Evolutionary conservation across 768 basidiomycete species (phyloP), one percentile per base, ranked within the genome.

Genomic region (Chalciporus chontae): DNA sequence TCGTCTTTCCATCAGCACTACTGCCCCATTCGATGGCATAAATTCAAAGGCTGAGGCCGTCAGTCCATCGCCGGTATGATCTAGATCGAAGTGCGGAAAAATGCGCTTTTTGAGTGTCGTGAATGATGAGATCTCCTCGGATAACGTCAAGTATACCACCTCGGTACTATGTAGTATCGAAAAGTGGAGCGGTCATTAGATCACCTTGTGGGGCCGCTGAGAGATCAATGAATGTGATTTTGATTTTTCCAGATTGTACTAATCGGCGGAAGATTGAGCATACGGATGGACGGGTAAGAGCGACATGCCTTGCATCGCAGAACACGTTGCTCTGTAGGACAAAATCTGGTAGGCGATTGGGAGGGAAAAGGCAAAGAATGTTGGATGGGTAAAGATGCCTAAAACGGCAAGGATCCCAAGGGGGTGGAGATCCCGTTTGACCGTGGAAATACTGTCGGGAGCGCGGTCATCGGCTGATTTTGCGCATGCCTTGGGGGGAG

Each of bases 21-120:
- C 61, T 65, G 1, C 18, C 40, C 40, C 10, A 36, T 37, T 53
- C 48, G 23, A 66, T 53, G 8, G 51, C 52, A 19, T 67, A 73
- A 21, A 73, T 58, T 0, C 71, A 68, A 14, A 73, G 62, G 24
- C 56, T 59, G 21, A 72, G 41, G 29, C 63, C 65, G 14, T 68
- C 58, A 27, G 45, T 38, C 48, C 56, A 56, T 18, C 71, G 53
- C 48, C 37, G 26, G 73, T 45, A 47, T 71, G 71, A 51, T 73
- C 71, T 19, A 73, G 40, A 51, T 70, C 70, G 8, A 73, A 69
- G 46, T 73, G 71, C 3, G 71, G 66, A 43, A 63, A 71, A 39
- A 73, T 58, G 40, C 56, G 54, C 45, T 48, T 39, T 24, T 65
- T 26, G 5, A 61, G 43, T 13, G 41, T 13, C n/a, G 68, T 53